phyloP scores from a whole-genome alignment of 2,329 filamentous ascomycete species.

The Paecilomyces formosus region DNA sequence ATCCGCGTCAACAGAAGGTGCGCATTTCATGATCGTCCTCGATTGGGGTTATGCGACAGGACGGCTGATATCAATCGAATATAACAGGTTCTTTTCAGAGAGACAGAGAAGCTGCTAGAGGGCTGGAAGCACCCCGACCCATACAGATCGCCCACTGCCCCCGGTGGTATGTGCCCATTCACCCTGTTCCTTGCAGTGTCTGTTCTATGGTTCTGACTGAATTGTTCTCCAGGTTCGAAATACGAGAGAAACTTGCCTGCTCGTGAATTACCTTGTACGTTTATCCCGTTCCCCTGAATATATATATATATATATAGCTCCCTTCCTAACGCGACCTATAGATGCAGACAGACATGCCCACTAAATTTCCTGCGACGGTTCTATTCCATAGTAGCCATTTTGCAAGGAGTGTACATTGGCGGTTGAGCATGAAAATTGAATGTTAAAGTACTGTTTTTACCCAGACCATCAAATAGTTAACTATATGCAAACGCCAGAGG shows the following conservation, averaged over 20 bases:
- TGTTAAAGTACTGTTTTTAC: too few relatives aligned
- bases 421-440: too few relatives aligned
- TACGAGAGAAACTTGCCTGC: conserved; percentile 87
- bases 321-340: not conserved
- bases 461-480: too few relatives aligned
- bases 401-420: not conserved
- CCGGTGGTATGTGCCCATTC: conserved; percentile 61
- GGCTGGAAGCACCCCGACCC: conserved; percentile 98
- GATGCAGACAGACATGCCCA: not conserved
- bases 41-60: not conserved
- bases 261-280: conserved; percentile 67
- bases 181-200: conserved; percentile 1
- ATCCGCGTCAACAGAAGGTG: conserved; percentile 82
- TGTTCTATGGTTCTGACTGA: not conserved
- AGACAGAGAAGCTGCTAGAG: conserved; percentile 80
- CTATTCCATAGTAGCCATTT: not conserved
- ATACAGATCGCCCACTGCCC: conserved; percentile 80
- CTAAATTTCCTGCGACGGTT: not conserved
- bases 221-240: conserved; percentile 64
- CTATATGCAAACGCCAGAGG: too few relatives aligned
- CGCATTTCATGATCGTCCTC: not conserved
- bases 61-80: not conserved
- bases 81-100: conserved; percentile 66
- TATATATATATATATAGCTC: not conserved
- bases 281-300: not conserved